Evolutionary conservation across 495 filamentous ascomycete genomes (phyloP).

Genomic region (Staphylotrichum tortipilum): DNA sequence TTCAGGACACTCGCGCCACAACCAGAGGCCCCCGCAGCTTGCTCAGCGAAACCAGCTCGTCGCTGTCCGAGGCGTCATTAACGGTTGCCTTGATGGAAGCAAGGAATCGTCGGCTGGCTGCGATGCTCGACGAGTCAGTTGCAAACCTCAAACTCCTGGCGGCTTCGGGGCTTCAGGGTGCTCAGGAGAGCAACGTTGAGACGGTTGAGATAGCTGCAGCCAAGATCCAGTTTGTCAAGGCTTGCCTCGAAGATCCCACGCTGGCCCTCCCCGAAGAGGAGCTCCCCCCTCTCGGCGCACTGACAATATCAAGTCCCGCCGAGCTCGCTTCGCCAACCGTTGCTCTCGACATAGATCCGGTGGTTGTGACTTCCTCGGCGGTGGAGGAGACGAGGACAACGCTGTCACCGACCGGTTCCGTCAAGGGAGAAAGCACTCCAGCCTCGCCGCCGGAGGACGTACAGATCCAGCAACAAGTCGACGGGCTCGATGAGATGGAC

Average conservation of each 20-base stretch:
- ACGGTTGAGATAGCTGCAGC: constrained; percentile 57
- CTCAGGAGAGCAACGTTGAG: constrained; percentile 32
- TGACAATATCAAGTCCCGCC: constrained; percentile 17
- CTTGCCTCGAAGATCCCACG: constrained; percentile 60
- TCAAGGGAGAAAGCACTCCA: not conserved
- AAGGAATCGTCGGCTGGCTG: constrained; percentile 64
- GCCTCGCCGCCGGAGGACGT: constrained; percentile 8
- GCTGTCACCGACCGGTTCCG: constrained; percentile 18
- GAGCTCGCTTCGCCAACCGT: constrained; percentile 22
- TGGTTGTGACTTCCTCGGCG: constrained; percentile 24
- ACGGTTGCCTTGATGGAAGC: constrained; percentile 48
- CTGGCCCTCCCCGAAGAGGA: constrained; percentile 47
- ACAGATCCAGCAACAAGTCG: constrained; percentile 4
- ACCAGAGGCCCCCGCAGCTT: constrained; percentile 21
- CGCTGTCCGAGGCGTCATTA: constrained; percentile 15
- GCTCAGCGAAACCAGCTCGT: constrained; percentile 19
- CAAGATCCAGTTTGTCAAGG: constrained; percentile 69
- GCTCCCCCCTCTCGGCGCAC: constrained; percentile 12
- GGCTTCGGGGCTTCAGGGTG: constrained; percentile 28
- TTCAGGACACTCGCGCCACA: constrained; percentile 35
- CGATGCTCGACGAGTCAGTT: constrained; percentile 63
- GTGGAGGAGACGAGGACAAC: constrained; percentile 19
- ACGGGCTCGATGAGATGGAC: constrained; percentile 21
- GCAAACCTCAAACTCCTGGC: constrained; percentile 52
- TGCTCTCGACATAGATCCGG: constrained; percentile 26